Evolutionary conservation across 1,284 basidiomycete genomes (phyloP).

Genomic region (Cryptococcus jaspeensis): DNA sequence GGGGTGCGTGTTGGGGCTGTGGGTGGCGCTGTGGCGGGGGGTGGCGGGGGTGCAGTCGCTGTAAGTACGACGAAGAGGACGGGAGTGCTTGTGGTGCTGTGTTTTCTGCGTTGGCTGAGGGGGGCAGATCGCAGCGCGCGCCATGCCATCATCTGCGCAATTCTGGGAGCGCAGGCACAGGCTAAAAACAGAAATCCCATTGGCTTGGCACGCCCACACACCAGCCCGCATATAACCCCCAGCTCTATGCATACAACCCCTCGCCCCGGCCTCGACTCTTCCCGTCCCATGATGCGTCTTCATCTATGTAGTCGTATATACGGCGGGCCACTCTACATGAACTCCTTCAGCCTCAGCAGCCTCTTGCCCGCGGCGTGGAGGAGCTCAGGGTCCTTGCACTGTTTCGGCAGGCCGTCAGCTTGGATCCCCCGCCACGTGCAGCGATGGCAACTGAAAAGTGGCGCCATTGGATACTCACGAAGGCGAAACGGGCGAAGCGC

Average conservation of each 20-base stretch:
- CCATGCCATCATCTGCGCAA: too few relatives aligned
- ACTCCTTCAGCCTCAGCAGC: conserved; percentile 70
- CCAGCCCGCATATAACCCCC: not conserved
- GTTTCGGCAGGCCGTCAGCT: not conserved
- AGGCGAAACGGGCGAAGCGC: conserved; percentile 81
- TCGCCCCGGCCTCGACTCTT: too few relatives aligned
- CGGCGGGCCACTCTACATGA: conserved; percentile 36
- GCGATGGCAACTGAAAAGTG: too few relatives aligned
- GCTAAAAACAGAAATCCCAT: not conserved
- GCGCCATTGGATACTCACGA: too few relatives aligned
- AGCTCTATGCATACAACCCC: too few relatives aligned
- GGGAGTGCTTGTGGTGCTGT: too few relatives aligned
- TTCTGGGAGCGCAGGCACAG: not conserved
- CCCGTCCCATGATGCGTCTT: not conserved
- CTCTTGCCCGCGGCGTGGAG: conserved; percentile 74
- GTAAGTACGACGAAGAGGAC: too few relatives aligned
- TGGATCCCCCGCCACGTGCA: not conserved
- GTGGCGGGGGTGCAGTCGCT: too few relatives aligned
- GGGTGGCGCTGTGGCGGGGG: not conserved
- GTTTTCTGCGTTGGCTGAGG: too few relatives aligned
- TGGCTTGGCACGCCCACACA: not conserved
- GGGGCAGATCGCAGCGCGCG: too few relatives aligned
- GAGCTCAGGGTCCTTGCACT: conserved; percentile 83
- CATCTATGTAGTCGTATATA: not conserved
- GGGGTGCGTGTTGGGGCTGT: not conserved